Conservation (phyloP, 768 basidiomycete genomes). For the Amanita exitialis region DNA sequence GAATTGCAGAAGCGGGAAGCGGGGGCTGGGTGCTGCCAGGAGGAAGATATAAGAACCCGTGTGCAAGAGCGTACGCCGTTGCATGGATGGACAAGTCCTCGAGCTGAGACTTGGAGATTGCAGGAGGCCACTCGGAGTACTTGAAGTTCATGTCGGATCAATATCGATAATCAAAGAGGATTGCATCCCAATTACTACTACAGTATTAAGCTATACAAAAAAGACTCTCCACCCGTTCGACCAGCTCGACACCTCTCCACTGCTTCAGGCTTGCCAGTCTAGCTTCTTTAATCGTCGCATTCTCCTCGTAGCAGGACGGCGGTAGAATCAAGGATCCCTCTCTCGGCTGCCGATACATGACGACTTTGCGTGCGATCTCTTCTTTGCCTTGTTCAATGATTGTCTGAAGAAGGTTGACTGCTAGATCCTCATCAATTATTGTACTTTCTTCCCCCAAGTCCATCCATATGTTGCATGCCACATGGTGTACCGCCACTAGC, state of each 20-base stretch:
- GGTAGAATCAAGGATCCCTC: conserved; percentile 29
- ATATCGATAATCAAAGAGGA: not conserved
- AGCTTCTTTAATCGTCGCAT: conserved; percentile 12
- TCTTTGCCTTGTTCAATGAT: conserved; percentile 40
- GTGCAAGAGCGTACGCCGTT: conserved; percentile 76
- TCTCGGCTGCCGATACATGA: conserved; percentile 43
- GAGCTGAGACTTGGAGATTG: conserved; percentile 46
- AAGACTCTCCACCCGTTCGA: conserved; percentile 6
- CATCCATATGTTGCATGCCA: conserved; percentile 67
- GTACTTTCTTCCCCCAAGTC: conserved; percentile 32
- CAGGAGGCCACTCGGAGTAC: conserved; percentile 68
- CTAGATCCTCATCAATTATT: conserved; percentile 22
- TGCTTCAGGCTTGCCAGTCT: conserved; percentile 16
- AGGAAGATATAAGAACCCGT: conserved; percentile 79
- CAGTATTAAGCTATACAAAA: conserved; percentile 1
- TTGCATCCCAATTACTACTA: no score
- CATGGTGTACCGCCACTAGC: conserved; percentile 67
- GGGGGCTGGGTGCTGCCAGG: conserved; percentile 34
- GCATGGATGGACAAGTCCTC: conserved; percentile 53
- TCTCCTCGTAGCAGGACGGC: conserved; percentile 38
- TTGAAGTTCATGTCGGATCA: conserved; percentile 22
- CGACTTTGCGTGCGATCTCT: conserved; percentile 40
- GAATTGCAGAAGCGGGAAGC: conserved; percentile 63
- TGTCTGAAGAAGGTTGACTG: conserved; percentile 37
- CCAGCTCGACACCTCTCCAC: conserved; percentile 11